Base-by-base conservation (phyloP, 768 basidiomycete genomes). In the Obba rivulosa region DNA sequence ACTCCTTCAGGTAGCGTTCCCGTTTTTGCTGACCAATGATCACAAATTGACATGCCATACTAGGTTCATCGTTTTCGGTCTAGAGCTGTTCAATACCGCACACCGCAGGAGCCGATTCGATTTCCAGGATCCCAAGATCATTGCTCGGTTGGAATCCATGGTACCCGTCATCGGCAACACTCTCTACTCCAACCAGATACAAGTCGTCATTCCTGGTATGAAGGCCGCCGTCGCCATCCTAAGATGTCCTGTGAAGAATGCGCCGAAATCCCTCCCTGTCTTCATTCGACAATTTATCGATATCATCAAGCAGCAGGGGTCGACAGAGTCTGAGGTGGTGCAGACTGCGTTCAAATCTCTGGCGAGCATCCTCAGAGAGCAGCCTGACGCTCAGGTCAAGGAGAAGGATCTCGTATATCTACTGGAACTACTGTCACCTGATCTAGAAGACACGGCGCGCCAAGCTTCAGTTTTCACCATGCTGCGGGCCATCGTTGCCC, bases 1-100 rank as follows among this genome's bases (percentile, higher is more conserved):
- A 96, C 62, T 93, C 92, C 4, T 87, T 85, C 70, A 83, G 91
- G 88, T 88, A 60, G n/a, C n/a, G n/a, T n/a, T n/a, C n/a, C n/a
- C n/a, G n/a, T n/a, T n/a, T n/a, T n/a, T n/a, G n/a, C n/a, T n/a
- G n/a, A n/a, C n/a, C n/a, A n/a, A n/a, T n/a, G n/a, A n/a, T n/a
- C n/a, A n/a, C n/a, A n/a, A n/a, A n/a, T n/a, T n/a, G n/a, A n/a
- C n/a, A n/a, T n/a, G 14, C 41, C 22, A 11, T 52, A 46, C 53
- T 49, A 92, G 87, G 21, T 98, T 98, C 57, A 81, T 96, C 24
- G 78, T 81, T 4, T 92, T 99, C 57, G 96, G 96, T 36, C 73
- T 98, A 36, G 93, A 98, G 45, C 72, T 99, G 3, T 85, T 98
- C 61, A 80, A 86, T 57, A 88, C 91, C 3, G 92, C 92, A 0